Evolutionary conservation across 2,329 filamentous ascomycete species (phyloP).

Genomic region (Nothomitra cinnamomea): DNA sequence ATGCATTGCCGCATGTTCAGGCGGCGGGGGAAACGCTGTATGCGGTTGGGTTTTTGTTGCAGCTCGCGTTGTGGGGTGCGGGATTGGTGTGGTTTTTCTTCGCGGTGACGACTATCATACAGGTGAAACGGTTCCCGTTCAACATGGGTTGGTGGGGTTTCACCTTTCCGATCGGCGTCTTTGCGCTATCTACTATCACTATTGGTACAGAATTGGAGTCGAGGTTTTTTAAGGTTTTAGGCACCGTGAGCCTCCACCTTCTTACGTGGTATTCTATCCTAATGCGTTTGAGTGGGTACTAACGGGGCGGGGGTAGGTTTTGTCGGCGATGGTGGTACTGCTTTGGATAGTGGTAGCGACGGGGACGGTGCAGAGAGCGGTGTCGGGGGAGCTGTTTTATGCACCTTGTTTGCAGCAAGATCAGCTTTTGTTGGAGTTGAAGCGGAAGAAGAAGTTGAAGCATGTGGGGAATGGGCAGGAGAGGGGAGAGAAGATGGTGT

Average conservation of each 20-base stretch:
- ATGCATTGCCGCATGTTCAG: too few relatives aligned
- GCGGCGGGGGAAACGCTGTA: too few relatives aligned
- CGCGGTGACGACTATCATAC: conserved; percentile 31
- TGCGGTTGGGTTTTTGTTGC: conserved; percentile 31
- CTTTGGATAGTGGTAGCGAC: conserved; percentile 37
- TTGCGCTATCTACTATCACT: conserved; percentile 30
- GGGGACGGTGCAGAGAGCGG: conserved; percentile 31
- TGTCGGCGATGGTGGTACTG: too few relatives aligned
- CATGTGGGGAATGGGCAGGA: too few relatives aligned
- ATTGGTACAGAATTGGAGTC: conserved; percentile 36
- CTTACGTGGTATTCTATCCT: too few relatives aligned
- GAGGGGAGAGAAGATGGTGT: too few relatives aligned
- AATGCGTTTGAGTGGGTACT: too few relatives aligned
- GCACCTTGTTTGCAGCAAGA: conserved; percentile 31
- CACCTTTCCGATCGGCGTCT: conserved; percentile 41
- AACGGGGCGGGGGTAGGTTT: too few relatives aligned
- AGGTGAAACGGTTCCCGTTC: conserved; percentile 32
- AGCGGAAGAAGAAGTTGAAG: background rate
- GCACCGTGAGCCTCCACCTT: too few relatives aligned
- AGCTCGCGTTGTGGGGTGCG: conserved; percentile 39
- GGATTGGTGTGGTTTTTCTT: conserved; percentile 37
- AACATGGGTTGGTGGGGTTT: conserved; percentile 49
- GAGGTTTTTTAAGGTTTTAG: conserved; percentile 32
- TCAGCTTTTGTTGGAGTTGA: background rate
- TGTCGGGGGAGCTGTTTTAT: conserved; percentile 33